phyloP scores from a whole-genome alignment of 352 stramenopile species.

The Pythium myriotylum region DNA sequence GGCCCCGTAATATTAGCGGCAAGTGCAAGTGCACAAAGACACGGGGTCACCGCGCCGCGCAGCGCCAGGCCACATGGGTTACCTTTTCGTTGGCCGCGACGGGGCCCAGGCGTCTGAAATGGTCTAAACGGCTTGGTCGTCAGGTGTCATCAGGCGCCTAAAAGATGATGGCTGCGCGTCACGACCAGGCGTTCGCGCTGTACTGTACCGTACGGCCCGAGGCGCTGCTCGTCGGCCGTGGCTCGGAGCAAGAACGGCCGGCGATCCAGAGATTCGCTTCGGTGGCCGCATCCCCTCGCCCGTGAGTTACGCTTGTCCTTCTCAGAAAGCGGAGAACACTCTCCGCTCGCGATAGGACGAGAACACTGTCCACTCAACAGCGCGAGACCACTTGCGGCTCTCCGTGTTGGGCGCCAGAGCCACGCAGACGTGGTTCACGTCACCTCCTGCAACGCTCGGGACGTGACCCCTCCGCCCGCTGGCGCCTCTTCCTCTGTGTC shows the following conservation, averaged over 20 bases:
- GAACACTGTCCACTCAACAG: neutral
- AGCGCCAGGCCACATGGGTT: conserved; percentile 16
- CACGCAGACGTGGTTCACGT: neutral
- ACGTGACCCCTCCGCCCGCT: neutral
- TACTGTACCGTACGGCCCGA: neutral
- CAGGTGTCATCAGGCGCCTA: neutral
- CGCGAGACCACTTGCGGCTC: neutral
- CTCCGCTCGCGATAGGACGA: too few relatives aligned
- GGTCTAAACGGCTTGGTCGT: neutral
- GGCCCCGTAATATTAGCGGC: neutral
- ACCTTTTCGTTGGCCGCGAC: conserved; percentile 1
- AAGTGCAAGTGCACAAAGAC: conserved; percentile 25
- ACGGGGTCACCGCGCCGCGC: conserved; percentile 1
- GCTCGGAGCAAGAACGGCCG: neutral
- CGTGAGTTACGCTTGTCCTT: neutral
- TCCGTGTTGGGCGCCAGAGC: neutral
- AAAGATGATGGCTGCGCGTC: conserved; percentile 12
- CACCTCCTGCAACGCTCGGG: neutral
- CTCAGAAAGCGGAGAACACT: too few relatives aligned
- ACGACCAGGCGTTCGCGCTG: neutral
- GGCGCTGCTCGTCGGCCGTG: too few relatives aligned
- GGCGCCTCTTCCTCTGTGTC: neutral
- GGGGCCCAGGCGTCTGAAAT: neutral
- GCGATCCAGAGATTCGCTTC: too few relatives aligned
- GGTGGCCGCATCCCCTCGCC: neutral